Percentiles rank a stretch among this genome's conserved stretches.
Evolutionary conservation across 805 yeast species (phyloP).

Genomic region (Spathaspora sp.): DNA sequence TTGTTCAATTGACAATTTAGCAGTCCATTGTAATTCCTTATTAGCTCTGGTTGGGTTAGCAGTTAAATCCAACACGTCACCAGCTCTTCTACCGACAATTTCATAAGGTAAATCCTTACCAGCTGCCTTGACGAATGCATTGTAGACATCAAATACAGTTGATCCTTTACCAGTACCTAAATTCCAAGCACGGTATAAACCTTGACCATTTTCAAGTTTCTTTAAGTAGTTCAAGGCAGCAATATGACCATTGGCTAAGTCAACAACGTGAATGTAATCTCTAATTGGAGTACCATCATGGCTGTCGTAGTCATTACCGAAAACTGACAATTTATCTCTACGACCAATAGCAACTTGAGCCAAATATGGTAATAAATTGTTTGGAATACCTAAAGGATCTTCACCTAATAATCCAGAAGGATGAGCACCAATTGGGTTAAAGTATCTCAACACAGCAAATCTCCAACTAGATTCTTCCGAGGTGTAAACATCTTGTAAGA

Average conservation of each 20-base stretch:
- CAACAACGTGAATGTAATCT: slow-evolving; percentile 79
- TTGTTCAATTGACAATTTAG: slow-evolving; percentile 50
- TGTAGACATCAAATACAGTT: slow-evolving; percentile 68
- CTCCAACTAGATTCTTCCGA: slow-evolving; percentile 43
- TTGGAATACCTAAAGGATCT: slow-evolving; percentile 75
- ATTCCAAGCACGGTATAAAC: slow-evolving; percentile 74
- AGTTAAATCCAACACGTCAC: slow-evolving; percentile 74
- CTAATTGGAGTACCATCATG: slow-evolving; percentile 80
- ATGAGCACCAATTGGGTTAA: slow-evolving; percentile 85
- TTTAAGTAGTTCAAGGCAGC: slow-evolving; percentile 61
- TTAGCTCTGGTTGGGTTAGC: slow-evolving; percentile 69
- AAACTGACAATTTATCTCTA: slow-evolving; percentile 60
- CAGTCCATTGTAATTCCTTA: slow-evolving; percentile 61
- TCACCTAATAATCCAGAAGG: slow-evolving; percentile 79
- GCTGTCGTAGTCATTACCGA: slow-evolving; percentile 68
- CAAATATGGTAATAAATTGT: slow-evolving; percentile 69
- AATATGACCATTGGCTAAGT: slow-evolving; percentile 73
- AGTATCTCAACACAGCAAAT: slow-evolving; percentile 67
- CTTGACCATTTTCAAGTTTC: slow-evolving; percentile 27
- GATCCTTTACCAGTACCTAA: slow-evolving; percentile 80
- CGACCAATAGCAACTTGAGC: slow-evolving; percentile 78
- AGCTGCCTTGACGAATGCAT: slow-evolving; percentile 61
- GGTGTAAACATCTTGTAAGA: slow-evolving; percentile 50
- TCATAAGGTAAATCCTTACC: slow-evolving; percentile 63
- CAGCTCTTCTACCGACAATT: slow-evolving; percentile 64